Base-by-base conservation (phyloP, 371 early-diverging fungal species). In the Mycotypha africana region DNA sequence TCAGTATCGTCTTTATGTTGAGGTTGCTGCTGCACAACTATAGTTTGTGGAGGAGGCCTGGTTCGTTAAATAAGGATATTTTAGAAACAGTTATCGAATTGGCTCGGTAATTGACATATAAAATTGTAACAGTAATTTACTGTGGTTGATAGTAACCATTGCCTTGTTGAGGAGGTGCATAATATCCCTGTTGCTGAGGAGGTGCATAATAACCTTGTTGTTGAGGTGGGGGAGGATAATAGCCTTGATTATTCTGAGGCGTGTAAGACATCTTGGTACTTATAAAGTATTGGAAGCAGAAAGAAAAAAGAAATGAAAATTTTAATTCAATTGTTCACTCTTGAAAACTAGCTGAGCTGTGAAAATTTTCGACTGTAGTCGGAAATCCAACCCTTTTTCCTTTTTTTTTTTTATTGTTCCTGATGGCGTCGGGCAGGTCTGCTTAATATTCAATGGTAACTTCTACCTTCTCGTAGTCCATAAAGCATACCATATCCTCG, bases 41-140 rank as follows among this genome's bases (percentile, higher is more conserved):
- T 49, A 7, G 64, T 55, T 37, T 54, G 56, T 24, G 64, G 64
- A 21, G 55, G 47, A 25, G 64, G 64, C 30, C 64, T 63, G 49
- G 36, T n/a, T 32, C 4, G 24, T 14, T 7, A 30, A 30, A 42
- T 40, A 14, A 21, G 12, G 1, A 30, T 21, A 32, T 20, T 5
- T 38, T 2, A 26, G 28, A 28, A 3, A 26, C 16, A 9, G 21
- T 24, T n/a, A n/a, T n/a, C n/a, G n/a, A n/a, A n/a, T n/a, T n/a
- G n/a, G n/a, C n/a, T n/a, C n/a, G n/a, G n/a, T n/a, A n/a, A n/a
- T n/a, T 28, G 9, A 11, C 24, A 17, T 26, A 17, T 16, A 9
- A 17, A 42, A 31, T 17, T 8, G 34, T 34, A 23, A 19, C 9
- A 31, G 31, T 7, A 33, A 40, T 38, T 58, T 58, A 58, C 59